A percentile compares a stretch with the other conserved stretches of the same genome.
Evolutionary conservation across 371 early-diverging fungal species (phyloP).

Genomic region (Choanephora cucurbitarum): DNA sequence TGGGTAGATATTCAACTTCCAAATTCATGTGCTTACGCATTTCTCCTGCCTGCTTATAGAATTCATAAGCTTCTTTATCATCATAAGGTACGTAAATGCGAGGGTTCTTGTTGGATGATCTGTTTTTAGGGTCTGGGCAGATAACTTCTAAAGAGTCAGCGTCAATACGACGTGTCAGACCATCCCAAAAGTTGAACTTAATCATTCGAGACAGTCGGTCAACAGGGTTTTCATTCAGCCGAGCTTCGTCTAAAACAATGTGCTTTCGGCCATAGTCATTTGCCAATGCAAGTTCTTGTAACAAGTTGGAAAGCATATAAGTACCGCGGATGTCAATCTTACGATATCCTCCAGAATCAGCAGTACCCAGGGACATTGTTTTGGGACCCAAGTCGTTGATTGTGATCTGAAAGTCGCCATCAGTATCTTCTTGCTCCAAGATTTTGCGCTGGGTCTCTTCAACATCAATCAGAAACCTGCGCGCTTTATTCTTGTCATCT

Average conservation of each 20-base stretch:
- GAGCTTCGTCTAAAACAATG: slow-evolving; percentile 77
- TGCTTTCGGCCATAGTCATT: slow-evolving; percentile 75
- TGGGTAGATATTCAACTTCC: slow-evolving; percentile 78
- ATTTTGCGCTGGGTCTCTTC: slow-evolving; percentile 70
- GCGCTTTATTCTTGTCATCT: slow-evolving; percentile 69
- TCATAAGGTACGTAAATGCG: slow-evolving; percentile 85
- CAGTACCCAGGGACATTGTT: slow-evolving; percentile 76
- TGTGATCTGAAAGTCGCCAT: slow-evolving; percentile 89
- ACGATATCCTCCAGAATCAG: slow-evolving; percentile 74
- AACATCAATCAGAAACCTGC: slow-evolving; percentile 80
- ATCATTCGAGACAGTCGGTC: slow-evolving; percentile 84
- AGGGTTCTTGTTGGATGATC: slow-evolving; percentile 62
- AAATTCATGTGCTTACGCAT: slow-evolving; percentile 66
- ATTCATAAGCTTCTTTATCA: slow-evolving; percentile 71
- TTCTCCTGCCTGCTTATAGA: slow-evolving; percentile 66
- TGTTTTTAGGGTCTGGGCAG: slow-evolving; percentile 88
- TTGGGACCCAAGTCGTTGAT: slow-evolving; percentile 88
- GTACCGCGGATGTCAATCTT: slow-evolving; percentile 86
- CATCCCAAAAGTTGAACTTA: slow-evolving; percentile 87
- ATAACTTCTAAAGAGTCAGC: slow-evolving; percentile 83
- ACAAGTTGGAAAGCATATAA: slow-evolving; percentile 85
- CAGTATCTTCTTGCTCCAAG: slow-evolving; percentile 89
- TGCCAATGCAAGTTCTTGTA: slow-evolving; percentile 90
- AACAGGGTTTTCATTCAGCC: slow-evolving; percentile 88
- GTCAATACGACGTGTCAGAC: slow-evolving; percentile 86